These are phyloP conservation scores for Scutellaria galericulata DNA, from an alignment of 257 asterid species.

Conservation along the genomic window DNA sequence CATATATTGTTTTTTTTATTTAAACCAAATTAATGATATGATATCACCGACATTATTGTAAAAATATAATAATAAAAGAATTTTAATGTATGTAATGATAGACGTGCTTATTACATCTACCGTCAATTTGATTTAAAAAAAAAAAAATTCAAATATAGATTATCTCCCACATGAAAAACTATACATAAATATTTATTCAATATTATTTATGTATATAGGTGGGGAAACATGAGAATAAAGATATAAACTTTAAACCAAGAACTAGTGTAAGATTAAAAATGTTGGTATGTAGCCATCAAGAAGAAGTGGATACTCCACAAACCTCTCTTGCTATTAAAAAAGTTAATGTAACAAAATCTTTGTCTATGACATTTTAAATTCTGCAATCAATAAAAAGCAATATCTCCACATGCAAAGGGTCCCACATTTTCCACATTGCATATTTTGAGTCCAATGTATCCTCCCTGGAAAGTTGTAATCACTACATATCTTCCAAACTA, in stretches of 20 bases:
- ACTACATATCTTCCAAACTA: neutral
- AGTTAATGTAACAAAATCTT: conserved; percentile 29
- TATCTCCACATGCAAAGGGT: conserved; percentile 31
- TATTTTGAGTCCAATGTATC: conserved; percentile 6
- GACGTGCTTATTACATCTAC: too few species aligned
- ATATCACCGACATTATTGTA: too few species aligned
- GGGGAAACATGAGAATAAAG: neutral
- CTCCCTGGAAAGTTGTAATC: conserved; percentile 31
- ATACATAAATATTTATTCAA: too few species aligned
- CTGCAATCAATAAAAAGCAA: conserved; percentile 29
- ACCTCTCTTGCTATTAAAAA: neutral
- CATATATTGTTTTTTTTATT: too few species aligned
- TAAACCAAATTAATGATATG: too few species aligned
- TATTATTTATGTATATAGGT: neutral
- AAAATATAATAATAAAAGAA: too few species aligned
- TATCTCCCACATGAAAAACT: too few species aligned
- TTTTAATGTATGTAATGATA: too few species aligned
- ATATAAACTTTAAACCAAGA: neutral
- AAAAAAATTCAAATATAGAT: too few species aligned
- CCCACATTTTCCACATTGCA: conserved; percentile 24
- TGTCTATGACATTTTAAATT: conserved; percentile 4
- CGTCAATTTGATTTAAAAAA: too few species aligned
- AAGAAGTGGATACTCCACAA: conserved; percentile 27
- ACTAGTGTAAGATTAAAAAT: neutral
- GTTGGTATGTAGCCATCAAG: conserved; percentile 15